Base-by-base conservation (phyloP, 2,329 filamentous ascomycete species). In the Aspergillus luchuensis region DNA sequence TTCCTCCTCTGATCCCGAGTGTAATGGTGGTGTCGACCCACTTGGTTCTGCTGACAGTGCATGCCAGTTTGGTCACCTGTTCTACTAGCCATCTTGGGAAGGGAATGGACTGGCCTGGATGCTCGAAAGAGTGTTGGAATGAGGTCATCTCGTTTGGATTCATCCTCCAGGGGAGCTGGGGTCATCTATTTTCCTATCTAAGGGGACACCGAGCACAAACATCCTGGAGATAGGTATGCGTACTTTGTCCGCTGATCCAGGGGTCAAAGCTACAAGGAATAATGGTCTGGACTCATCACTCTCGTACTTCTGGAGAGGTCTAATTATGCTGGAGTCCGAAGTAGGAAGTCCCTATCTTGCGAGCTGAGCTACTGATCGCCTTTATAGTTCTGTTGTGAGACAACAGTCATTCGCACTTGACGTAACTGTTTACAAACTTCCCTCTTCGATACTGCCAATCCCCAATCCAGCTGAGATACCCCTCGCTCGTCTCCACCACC, bases 41-140 rank as follows among this genome's bases (percentile, higher is more conserved):
- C 65, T 62, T 59, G 38, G 59, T 39, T 43, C 38, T 58, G 65
- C 64, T 67, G 65, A 67, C 65, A 64, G n/a, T 66, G 65, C 65
- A 67, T 66, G 58, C 25, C 39, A 51, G 11, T 63, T 65, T 59
- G 60, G 65, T 67, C 65, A 67, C 62, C 64, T 67, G 65, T 56
- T 62, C 57, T 33, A 49, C 65, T 67, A 67, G 47, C 60, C 63
- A 21, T 13, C 58, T 59, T 62, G 54, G 39, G 62, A 55, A 23
- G 11, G 13, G 17, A 13, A 60, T 59, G 23, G 50, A 57, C 53
- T 33, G 59, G 62, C 38, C 62, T 62, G 53, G 57, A 52, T 57
- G 25, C 4, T 50, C 25, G 3, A 30, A 30, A 15, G 19, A 8
- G 43, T 10, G 23, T 43, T 28, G 23, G 4, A 39, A 47, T 56